Evolutionary conservation across 2,329 filamentous ascomycete species (phyloP), one percentile per base, ranked within the genome.

Genomic region (Penicillium brevicompactum): DNA sequence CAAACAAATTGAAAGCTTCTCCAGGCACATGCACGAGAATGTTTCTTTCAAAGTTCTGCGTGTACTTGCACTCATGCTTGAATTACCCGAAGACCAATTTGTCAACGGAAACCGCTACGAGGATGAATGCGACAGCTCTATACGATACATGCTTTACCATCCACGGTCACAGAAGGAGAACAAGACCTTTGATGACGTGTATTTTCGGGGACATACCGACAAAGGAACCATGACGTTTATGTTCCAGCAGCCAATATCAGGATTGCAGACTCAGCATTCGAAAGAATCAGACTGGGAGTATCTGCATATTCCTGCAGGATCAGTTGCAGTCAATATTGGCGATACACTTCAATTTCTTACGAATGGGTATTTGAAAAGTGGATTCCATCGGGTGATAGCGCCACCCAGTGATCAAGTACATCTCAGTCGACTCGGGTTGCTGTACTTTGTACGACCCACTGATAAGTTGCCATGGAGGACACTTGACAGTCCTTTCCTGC

Each of bases 61-160:
- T 1, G 77, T 87, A 1, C 82, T 87, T 41, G 84, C 85, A 3
- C 77, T 85, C 30, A 76, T 86, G 1, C 76, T 87, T 0, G 79
- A 87, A 62, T 72, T 88, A 0, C 82, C 83, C 0, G 79, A 84
- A 45, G 84, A 87, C 6, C 76, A 80, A 52, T 74, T 87, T 34
- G 74, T 82, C 58, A 72, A 78, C 16, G 73, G 81, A 1, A 85
- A 87, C 68, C 75, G 73, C 9, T 87, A 85, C 69, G 78, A 84
- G 2, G 76, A 79, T 16, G 78, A 80, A 40, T 78, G 80, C 18
- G 83, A 86, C 58, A 82, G 83, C 27, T 83, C 86, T 51, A 75
- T 86, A 31, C 78, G 85, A 2, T 86, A 86, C 66, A 86, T 86
- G 82, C 77, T 79, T 41, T 85, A 84, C 58, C 74, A 76, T 14